Evolutionary conservation across 495 filamentous ascomycete species (phyloP).

Genomic region (Sordaria brevicollis): DNA sequence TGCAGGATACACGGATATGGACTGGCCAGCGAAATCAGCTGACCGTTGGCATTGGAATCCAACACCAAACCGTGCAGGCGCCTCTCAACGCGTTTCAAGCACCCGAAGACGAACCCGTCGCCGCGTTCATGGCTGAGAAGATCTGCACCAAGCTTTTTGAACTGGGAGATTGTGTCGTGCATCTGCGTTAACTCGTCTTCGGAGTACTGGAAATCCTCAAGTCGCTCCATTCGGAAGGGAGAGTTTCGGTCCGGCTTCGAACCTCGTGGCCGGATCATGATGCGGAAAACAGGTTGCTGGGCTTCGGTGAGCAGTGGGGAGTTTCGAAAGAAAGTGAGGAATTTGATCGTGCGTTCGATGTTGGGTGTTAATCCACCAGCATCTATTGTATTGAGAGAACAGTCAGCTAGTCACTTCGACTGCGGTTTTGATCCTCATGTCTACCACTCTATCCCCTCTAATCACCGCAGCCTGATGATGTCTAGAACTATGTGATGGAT

Average conservation of each 20-base stretch:
- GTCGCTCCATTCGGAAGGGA: background rate
- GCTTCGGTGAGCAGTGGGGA: background rate
- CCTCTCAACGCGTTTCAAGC: background rate
- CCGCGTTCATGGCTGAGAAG: constrained; percentile 17
- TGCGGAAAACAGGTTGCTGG: constrained; percentile 10
- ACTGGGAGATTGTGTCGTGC: constrained; percentile 16
- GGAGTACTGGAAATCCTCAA: constrained; percentile 32
- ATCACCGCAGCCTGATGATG: background rate
- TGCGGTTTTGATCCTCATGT: background rate
- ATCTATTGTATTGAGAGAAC: background rate
- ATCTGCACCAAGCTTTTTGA: constrained; percentile 11
- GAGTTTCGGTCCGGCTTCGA: background rate
- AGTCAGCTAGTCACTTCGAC: background rate
- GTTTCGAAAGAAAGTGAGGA: background rate
- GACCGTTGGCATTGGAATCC: constrained; percentile 11
- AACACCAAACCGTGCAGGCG: constrained; percentile 11
- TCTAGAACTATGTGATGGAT: background rate
- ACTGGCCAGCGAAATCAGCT: constrained; percentile 15
- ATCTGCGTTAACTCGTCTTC: constrained; percentile 20
- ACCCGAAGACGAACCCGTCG: constrained; percentile 40
- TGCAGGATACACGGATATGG: constrained; percentile 27
- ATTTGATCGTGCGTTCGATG: background rate
- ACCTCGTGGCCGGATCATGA: constrained; percentile 39
- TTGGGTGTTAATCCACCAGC: background rate
- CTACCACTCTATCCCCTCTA: background rate